Conservation (phyloP, 2,329 filamentous ascomycete genomes). For the Epichloe glyceriae region DNA sequence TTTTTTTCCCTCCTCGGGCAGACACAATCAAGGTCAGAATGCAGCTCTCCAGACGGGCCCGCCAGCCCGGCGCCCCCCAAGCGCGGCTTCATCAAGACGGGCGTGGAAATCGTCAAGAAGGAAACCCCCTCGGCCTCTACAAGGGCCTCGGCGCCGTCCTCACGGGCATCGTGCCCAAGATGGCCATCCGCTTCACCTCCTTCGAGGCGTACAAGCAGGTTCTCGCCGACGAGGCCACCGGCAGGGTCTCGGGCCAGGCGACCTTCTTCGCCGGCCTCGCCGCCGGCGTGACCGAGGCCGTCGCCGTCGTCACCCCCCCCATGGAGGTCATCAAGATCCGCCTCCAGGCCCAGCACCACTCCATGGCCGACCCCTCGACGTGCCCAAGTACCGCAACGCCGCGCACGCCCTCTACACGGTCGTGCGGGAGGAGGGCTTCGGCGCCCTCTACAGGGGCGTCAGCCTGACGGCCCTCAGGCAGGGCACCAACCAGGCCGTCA, state of each 20-base stretch:
- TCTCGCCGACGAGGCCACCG: slow-evolving; percentile 55
- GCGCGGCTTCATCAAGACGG: slow-evolving; percentile 79
- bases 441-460: slow-evolving; percentile 85
- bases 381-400: slow-evolving; percentile 95
- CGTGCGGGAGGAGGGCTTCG: slow-evolving; percentile 76
- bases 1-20: slow-evolving; percentile 15
- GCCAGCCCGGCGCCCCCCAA: slow-evolving; percentile 69
- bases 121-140: slow-evolving; percentile 89
- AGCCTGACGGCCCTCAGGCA: slow-evolving; percentile 86
- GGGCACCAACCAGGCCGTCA: slow-evolving; percentile 94
- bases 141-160: slow-evolving; percentile 96
- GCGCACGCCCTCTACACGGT: slow-evolving; percentile 77
- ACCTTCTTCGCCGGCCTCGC: slow-evolving; percentile 71
- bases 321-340: slow-evolving; percentile 99
- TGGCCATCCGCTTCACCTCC: slow-evolving; percentile 97
- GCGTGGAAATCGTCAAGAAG: slow-evolving; percentile 70
- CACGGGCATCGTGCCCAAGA: slow-evolving; percentile 95
- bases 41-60: slow-evolving; percentile 84
- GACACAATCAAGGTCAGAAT: slow-evolving; percentile 99
- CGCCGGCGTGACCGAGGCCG: slow-evolving; percentile 91
- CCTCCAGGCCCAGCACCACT: slow-evolving; percentile 94
- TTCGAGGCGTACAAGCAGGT: slow-evolving; percentile 91
- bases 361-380: slow-evolving; percentile 88
- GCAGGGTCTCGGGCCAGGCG: slow-evolving; percentile 52
- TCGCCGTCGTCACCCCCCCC: slow-evolving; percentile 87